Evolutionary conservation across 2,329 filamentous ascomycete genomes (phyloP), one percentile per base, ranked within the genome.

Genomic region (Beauveria varroae): DNA sequence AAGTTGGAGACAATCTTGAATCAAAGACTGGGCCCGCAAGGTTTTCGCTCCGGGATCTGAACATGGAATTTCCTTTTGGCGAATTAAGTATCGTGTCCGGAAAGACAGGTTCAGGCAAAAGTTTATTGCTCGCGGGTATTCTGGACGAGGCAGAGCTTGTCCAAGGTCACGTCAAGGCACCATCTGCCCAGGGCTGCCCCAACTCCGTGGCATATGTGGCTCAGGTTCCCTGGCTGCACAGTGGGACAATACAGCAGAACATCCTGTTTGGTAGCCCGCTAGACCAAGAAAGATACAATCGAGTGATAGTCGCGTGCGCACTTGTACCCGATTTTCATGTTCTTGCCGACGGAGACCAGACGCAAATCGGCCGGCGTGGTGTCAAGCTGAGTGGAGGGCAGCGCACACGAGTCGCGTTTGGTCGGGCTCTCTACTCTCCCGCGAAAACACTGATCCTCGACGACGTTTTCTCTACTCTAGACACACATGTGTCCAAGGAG

Each of bases 81-180:
- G 26, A 26, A 26, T 20, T 60, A 8, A 53, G 37, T 20, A 44
- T 60, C 24, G 51, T 60, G 12, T 60, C 50, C 37, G 57, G 50
- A 12, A 60, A 60, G 40, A 52, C 51, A 16, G 57, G 49, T 4
- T 46, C 37, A 5, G 57, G 57, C 20, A 60, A 60, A 37, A 34
- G 14, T 14, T 40, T 60, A 10, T 34, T 60, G 20, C 24, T 60
- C 16, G 28, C 49, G 4, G 49, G 47, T 16, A 60, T 60, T 37
- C 24, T 60, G 8, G 57, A 49, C 37, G 57, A 60, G 28, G 57
- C 40, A 30, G 57, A 60, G 26, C 20, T 60, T 41, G n/a, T 60
- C 10, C 28, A 18, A 8, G 57, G 57, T 5, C 30, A 41, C 18
- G 26, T 54, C 37, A 44, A 34, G n/a, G 46, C 43, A 18, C 55